A percentile compares a stretch with the other conserved stretches of the same genome.
These are phyloP conservation scores for Thielaviopsis populi DNA, from an alignment of 2,329 filamentous ascomycete genomes.

Conservation along the genomic window DNA sequence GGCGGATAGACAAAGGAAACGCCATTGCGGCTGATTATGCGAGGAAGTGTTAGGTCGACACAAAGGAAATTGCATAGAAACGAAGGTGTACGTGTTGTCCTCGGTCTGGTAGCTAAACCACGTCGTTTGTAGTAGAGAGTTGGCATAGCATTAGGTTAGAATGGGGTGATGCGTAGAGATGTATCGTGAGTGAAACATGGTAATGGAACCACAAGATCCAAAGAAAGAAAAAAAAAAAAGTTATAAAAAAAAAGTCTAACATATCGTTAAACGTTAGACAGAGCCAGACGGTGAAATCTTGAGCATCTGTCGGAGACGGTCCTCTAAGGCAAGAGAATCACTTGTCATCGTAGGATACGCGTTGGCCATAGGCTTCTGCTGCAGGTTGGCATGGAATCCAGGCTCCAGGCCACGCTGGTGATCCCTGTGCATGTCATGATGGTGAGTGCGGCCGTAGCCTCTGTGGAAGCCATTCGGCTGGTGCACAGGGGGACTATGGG, in stretches of 20 bases:
- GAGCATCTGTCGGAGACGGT: slow-evolving; percentile 13
- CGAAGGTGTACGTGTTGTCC: not conserved
- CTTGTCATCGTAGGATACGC: not conserved
- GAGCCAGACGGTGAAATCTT: slow-evolving; percentile 12
- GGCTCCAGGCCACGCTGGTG: slow-evolving; percentile 5
- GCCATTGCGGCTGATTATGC: not conserved
- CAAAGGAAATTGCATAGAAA: not conserved
- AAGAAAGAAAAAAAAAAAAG: slow-evolving; percentile 5
- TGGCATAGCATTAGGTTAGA: not conserved
- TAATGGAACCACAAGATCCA: not conserved
- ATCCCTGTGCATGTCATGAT: not conserved
- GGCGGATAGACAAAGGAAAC: not conserved
- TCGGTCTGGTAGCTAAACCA: not conserved
- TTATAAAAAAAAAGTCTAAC: not conserved
- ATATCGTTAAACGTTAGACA: not conserved
- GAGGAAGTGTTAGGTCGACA: not conserved
- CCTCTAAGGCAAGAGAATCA: slow-evolving; percentile 8
- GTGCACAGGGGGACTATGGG: not conserved
- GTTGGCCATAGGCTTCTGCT: not conserved
- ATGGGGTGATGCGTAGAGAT: not conserved
- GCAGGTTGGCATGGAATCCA: slow-evolving; percentile 4
- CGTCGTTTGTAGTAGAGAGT: not conserved
- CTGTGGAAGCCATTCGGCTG: not conserved
- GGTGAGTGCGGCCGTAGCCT: not conserved
- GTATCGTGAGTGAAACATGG: slow-evolving; percentile 1